A percentile compares a stretch with the other conserved stretches of the same genome.
Conservation (phyloP, 352 stramenopile species). For the Phytopythium sindhum region DNA sequence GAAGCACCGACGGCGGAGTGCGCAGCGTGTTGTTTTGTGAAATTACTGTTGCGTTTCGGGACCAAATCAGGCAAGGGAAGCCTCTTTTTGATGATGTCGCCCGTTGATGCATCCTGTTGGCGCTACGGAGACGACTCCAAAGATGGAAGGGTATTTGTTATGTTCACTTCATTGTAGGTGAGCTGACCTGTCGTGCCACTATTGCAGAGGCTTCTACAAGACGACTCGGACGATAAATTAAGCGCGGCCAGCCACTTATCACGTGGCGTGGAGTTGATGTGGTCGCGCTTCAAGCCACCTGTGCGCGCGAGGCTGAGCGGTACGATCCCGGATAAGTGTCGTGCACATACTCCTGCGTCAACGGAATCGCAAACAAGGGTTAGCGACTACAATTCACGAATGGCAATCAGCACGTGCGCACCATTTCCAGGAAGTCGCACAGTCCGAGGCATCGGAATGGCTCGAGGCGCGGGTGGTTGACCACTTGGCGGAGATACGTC, state of each 20-base stretch:
- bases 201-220: neutral
- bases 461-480: slow-evolving; percentile 45
- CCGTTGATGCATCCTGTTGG: neutral
- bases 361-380: neutral
- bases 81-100: neutral
- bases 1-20: neutral
- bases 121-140: neutral
- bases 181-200: neutral
- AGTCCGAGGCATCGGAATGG: slow-evolving; percentile 52
- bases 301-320: slow-evolving; percentile 30
- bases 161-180: neutral
- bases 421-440: slow-evolving; percentile 77
- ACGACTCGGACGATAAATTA: slow-evolving; percentile 6
- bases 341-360: slow-evolving; percentile 53
- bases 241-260: neutral
- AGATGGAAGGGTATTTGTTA: neutral
- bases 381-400: neutral
- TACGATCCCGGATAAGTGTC: slow-evolving; percentile 41
- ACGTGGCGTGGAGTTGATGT: neutral
- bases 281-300: neutral
- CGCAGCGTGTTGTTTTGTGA: neutral
- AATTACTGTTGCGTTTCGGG: neutral
- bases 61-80: neutral
- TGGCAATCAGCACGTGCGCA: slow-evolving; percentile 5
- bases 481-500: slow-evolving; percentile 50